phyloP scores from a whole-genome alignment of 805 yeast genomes.

The Yarrowia sp. region DNA sequence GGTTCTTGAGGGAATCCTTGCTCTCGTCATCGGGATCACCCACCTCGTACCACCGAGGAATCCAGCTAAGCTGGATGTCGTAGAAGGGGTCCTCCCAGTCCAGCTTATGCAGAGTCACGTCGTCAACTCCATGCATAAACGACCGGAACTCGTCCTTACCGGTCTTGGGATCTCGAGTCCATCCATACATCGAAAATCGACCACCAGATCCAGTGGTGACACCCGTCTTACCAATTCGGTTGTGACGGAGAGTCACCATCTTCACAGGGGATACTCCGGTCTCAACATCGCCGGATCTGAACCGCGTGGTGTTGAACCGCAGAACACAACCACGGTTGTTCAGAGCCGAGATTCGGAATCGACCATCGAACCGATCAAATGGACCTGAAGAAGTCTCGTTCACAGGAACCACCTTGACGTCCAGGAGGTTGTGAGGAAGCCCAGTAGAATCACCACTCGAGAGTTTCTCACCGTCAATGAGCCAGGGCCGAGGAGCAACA shows the following conservation, averaged over 20 bases:
- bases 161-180: conserved; percentile 15
- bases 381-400: conserved; percentile 34
- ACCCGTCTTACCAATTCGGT: background rate
- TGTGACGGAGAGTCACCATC: conserved; percentile 52
- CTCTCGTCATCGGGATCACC: conserved; percentile 39
- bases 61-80: conserved; percentile 71
- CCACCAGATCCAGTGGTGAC: background rate
- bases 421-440: conserved; percentile 31
- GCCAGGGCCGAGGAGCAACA: conserved; percentile 48
- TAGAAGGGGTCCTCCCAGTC: conserved; percentile 53
- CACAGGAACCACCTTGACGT: conserved; percentile 3
- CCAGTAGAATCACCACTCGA: conserved; percentile 36
- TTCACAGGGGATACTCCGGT: conserved; percentile 58
- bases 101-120: conserved; percentile 60
- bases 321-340: conserved; percentile 65
- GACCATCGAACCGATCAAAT: conserved; percentile 50
- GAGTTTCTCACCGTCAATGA: conserved; percentile 36
- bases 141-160: conserved; percentile 46
- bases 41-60: conserved; percentile 56
- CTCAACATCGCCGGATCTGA: conserved; percentile 36
- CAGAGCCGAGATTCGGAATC: conserved; percentile 53
- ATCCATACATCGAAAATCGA: background rate
- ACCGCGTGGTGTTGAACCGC: conserved; percentile 52
- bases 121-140: conserved; percentile 59
- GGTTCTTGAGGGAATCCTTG: conserved; percentile 17